A percentile compares a stretch with the other conserved stretches of the same genome.
Conservation (phyloP, 129 eudicot genomes). For the Ambrosia trifida region DNA sequence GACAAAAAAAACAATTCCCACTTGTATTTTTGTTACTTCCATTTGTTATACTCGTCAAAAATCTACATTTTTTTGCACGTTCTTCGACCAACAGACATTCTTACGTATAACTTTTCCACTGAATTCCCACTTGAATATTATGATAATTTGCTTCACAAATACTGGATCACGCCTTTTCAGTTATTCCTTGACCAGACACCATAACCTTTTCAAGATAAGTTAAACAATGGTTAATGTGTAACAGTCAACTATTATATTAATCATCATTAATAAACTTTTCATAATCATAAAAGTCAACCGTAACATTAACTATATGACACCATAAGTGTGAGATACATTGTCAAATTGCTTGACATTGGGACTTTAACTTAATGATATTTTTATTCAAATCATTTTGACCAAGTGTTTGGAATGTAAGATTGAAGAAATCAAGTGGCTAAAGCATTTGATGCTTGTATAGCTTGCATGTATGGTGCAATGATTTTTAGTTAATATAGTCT, state of each 20-base stretch:
- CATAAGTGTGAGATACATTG: background rate
- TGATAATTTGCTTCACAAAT: conserved; percentile 29
- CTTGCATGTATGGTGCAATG: background rate
- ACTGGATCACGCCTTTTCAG: conserved; percentile 27
- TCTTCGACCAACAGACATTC: conserved; percentile 20
- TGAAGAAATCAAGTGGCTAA: conserved; percentile 29
- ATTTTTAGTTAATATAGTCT: background rate
- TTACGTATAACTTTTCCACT: background rate
- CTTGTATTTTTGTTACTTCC: conserved; percentile 13
- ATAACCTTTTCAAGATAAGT: conserved; percentile 18
- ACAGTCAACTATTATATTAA: background rate
- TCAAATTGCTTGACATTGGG: conserved; percentile 34
- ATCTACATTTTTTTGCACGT: conserved; percentile 35
- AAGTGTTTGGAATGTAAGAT: conserved; percentile 25
- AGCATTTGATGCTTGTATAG: background rate
- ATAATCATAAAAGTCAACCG: conserved; percentile 22
- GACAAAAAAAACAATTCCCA: background rate
- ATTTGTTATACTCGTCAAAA: conserved; percentile 28
- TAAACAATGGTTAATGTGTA: background rate
- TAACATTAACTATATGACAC: background rate
- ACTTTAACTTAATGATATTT: conserved; percentile 34
- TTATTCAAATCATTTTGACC: conserved; percentile 21
- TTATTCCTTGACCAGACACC: conserved; percentile 9
- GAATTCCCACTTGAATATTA: conserved; percentile 17
- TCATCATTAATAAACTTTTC: background rate